Base-by-base conservation (phyloP, 2,329 filamentous ascomycete species). In the Nigrograna mackinnonii region DNA sequence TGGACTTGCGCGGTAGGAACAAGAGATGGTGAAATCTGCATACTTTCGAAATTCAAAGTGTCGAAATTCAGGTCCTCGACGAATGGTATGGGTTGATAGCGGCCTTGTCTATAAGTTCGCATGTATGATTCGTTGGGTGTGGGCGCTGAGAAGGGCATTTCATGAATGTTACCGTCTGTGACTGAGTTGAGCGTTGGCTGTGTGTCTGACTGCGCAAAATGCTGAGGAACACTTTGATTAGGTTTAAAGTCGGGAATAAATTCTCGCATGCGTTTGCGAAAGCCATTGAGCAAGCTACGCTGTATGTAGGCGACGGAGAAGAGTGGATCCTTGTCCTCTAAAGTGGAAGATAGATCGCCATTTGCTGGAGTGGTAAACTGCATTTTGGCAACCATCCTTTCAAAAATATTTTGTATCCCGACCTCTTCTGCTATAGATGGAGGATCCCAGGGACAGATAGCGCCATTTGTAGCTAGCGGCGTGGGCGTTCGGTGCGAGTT, bases 301-400 rank as follows among this genome's bases (percentile, higher is more conserved):
- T 11, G 31, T 16, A 33, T 7, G 7, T 16, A 33, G 7, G 16
- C 18, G 9, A 33, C 11, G 16, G 9, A 7, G 7, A 33, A 33
- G 9, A 33, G 31, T 7, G 31, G 7, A 33, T 33, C 12, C 37
- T 14, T 39, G 18, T 42, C 20, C 22, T 38, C 33, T 31, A 17
- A 7, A 31, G 19, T 18, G 18, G 21, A 9, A 21, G 24, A 5
- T 21, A 17, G 22, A 20, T 22, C 6, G 33, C 22, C 9, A 18
- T 34, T 35, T 22, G 31, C 9, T 6, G 54, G 46, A 24, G 54
- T 35, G 1, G 49, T 52, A 32, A 54, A 55, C 3, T 41, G 33
- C 28, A 60, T n/a, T 26, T 51, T 57, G 11, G 52, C 30, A n/a
- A 52, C 34, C 35, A 54, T 51, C 16, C 21, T 22, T 6, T 52